A percentile compares a stretch with the other conserved stretches of the same genome.
phyloP scores from a whole-genome alignment of 2,329 filamentous ascomycete species.

The Trichophyton equinum region DNA sequence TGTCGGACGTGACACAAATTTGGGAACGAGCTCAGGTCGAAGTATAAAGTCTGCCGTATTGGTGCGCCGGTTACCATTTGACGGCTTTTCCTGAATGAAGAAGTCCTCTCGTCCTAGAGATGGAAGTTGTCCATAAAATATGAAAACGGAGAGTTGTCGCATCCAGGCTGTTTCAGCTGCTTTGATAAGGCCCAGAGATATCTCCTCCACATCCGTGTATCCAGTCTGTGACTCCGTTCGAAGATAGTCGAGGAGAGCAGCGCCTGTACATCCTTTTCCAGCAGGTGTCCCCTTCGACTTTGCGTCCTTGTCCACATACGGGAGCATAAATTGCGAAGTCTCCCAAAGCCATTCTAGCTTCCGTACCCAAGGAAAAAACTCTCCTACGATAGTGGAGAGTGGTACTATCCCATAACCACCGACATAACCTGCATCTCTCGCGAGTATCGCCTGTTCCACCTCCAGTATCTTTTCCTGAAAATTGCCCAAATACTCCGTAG shows the following conservation, averaged over 20 bases:
- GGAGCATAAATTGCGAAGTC: slow-evolving; percentile 55
- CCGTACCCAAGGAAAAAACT: slow-evolving; percentile 79
- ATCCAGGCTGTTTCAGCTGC: slow-evolving; percentile 84
- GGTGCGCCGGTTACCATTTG: slow-evolving; percentile 26
- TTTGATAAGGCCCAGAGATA: slow-evolving; percentile 58
- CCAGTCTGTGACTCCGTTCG: slow-evolving; percentile 71
- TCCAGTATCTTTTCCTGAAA: slow-evolving; percentile 78
- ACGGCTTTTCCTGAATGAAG: slow-evolving; percentile 50
- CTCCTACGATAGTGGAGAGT: slow-evolving; percentile 66
- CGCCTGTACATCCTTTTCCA: slow-evolving; percentile 46
- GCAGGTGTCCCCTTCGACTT: slow-evolving; percentile 16
- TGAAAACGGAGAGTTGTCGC: slow-evolving; percentile 78
- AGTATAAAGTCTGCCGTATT: slow-evolving; percentile 46
- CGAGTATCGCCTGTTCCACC: slow-evolving; percentile 67
- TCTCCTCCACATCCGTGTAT: slow-evolving; percentile 71
- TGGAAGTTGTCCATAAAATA: slow-evolving; percentile 76
- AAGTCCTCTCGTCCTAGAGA: slow-evolving; percentile 71
- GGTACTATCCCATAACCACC: slow-evolving; percentile 91
- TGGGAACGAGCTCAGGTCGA: slow-evolving; percentile 53
- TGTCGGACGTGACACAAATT: slow-evolving; percentile 62
- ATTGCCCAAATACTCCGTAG: slow-evolving; percentile 57
- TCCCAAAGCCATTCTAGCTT: slow-evolving; percentile 77
- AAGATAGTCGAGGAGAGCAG: slow-evolving; percentile 63
- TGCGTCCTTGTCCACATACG: slow-evolving; percentile 23
- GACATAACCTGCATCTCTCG: slow-evolving; percentile 63